phyloP scores from a whole-genome alignment of 192 early-diverging fungal genomes.

The Tieghemiomyces parasiticus region DNA sequence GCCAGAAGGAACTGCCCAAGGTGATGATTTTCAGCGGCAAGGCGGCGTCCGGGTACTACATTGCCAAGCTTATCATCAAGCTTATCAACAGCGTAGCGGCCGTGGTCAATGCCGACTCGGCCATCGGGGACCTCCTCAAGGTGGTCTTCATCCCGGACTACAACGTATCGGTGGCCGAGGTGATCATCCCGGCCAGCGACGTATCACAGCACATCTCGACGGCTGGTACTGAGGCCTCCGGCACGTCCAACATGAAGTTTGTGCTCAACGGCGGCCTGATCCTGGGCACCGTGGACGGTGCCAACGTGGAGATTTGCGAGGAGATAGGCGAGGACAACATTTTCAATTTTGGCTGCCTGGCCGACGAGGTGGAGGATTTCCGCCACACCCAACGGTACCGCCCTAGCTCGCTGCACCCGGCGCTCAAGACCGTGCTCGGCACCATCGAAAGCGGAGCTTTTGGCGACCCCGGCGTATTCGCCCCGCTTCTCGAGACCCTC shows the following conservation, averaged over 20 bases:
- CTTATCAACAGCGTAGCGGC: constrained; percentile 89
- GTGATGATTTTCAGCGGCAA: constrained; percentile 96
- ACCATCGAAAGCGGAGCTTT: constrained; percentile 66
- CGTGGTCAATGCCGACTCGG: constrained; percentile 73
- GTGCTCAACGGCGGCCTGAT: constrained; percentile 97
- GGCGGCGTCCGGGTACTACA: constrained; percentile 94
- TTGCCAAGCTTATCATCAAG: constrained; percentile 98
- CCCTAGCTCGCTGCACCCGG: constrained; percentile 54
- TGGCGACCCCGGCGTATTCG: constrained; percentile 67
- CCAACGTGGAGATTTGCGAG: constrained; percentile 97
- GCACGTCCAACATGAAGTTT: constrained; percentile 99
- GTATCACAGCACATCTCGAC: constrained; percentile 99
- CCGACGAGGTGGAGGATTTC: constrained; percentile 86
- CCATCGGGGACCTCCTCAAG: constrained; percentile 72
- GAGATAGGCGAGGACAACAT: constrained; percentile 96
- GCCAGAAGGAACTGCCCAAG: constrained; percentile 46
- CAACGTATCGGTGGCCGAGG: constrained; percentile 92
- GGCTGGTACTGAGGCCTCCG: constrained; percentile 96
- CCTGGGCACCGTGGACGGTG: constrained; percentile 93
- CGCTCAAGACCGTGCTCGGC: constrained; percentile 67
- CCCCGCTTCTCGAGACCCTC: constrained; percentile 58
- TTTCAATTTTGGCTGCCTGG: constrained; percentile 88
- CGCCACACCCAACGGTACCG: constrained; percentile 83
- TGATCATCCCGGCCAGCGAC: constrained; percentile 93
- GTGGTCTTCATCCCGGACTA: constrained; percentile 98